Percentiles rank a stretch among this genome's conserved stretches.
phyloP scores from a whole-genome alignment of 2,329 filamentous ascomycete species.

The Aspergillus calidoustus region DNA sequence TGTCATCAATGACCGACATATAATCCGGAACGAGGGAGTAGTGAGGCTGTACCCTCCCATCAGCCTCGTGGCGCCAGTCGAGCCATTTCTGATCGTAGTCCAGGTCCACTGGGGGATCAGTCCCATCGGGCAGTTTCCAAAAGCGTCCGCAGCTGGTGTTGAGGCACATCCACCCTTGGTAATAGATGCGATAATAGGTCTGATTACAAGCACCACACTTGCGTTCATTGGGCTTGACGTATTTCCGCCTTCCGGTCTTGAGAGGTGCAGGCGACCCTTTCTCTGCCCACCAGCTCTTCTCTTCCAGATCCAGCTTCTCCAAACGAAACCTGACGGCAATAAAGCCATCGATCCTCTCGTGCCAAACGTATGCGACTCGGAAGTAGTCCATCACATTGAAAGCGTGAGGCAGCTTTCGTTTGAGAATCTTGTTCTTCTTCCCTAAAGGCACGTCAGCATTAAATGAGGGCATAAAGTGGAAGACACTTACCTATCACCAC shows the following conservation, averaged over 20 bases:
- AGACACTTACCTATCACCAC: constrained; percentile 56
- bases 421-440: constrained; percentile 53
- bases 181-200: constrained; percentile 37
- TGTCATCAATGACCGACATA: constrained; percentile 42
- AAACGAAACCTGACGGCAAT: constrained; percentile 64
- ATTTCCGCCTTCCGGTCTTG: constrained; percentile 35
- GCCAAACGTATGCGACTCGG: constrained; percentile 70
- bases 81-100: constrained; percentile 64
- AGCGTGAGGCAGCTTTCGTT: constrained; percentile 57
- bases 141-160: constrained; percentile 57
- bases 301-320: constrained; percentile 62
- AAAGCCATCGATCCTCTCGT: constrained; percentile 55
- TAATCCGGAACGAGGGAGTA: constrained; percentile 48
- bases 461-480: not conserved
- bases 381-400: constrained; percentile 73
- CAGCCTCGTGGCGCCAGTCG: constrained; percentile 54
- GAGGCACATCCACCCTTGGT: constrained; percentile 64
- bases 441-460: constrained; percentile 44
- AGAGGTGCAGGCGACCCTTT: constrained; percentile 33
- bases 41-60: constrained; percentile 38
- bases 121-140: constrained; percentile 53
- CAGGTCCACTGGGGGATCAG: constrained; percentile 34
- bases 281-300: constrained; percentile 64
- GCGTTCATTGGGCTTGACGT: constrained; percentile 25
- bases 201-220: constrained; percentile 51